These are phyloP conservation scores for Cyberlindnera xylosilytica DNA, from an alignment of 805 yeast genomes.

Conservation along the genomic window DNA sequence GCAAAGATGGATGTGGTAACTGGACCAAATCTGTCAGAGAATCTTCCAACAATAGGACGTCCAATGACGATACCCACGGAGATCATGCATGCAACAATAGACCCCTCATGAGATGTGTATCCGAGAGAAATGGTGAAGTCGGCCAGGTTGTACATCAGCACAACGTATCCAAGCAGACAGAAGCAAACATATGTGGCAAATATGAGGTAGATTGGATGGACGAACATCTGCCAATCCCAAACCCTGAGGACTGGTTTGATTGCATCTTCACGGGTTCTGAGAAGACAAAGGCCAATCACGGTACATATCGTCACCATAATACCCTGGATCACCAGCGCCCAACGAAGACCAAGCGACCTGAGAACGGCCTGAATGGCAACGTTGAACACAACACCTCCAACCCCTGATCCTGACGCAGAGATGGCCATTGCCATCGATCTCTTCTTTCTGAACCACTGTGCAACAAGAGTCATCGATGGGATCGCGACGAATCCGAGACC, in stretches of 20 bases:
- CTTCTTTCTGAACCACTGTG: conserved; percentile 67
- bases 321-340: conserved; percentile 36
- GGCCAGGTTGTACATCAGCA: conserved; percentile 54
- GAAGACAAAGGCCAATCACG: conserved; percentile 31
- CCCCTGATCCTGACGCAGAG: conserved; percentile 40
- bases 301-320: conserved; percentile 35
- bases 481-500: conserved; percentile 51
- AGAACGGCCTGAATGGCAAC: conserved; percentile 35
- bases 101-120: conserved; percentile 50
- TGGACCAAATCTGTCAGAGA: conserved; percentile 52
- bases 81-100: conserved; percentile 57
- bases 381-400: conserved; percentile 42
- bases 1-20: conserved; percentile 43
- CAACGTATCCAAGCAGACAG: conserved; percentile 59
- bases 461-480: conserved; percentile 57
- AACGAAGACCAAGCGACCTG: conserved; percentile 26
- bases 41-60: conserved; percentile 51
- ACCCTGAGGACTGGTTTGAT: conserved; percentile 35
- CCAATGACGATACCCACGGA: conserved; percentile 55
- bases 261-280: conserved; percentile 37
- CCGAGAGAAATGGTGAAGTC: conserved; percentile 62
- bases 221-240: conserved; percentile 40
- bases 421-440: conserved; percentile 48
- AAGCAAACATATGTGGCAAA: conserved; percentile 40
- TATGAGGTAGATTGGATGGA: conserved; percentile 41